phyloP scores from a whole-genome alignment of 2,329 filamentous ascomycete genomes.

The Alternaria sp. region DNA sequence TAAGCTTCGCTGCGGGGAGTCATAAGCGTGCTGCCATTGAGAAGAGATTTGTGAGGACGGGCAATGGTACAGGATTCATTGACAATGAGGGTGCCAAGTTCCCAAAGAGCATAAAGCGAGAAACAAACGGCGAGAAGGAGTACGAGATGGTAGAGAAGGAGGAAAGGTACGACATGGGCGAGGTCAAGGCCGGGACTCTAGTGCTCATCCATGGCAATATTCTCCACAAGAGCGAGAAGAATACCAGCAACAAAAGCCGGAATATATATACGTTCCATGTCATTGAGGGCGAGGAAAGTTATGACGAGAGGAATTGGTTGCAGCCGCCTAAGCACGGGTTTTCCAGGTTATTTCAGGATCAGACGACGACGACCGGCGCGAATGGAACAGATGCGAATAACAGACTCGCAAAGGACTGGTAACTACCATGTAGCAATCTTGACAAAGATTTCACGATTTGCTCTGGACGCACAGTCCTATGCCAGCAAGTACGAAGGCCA shows the following conservation, averaged over 20 bases:
- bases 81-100: constrained; percentile 72
- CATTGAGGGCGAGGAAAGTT: constrained; percentile 81
- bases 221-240: constrained; percentile 95
- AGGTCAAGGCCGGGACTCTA: constrained; percentile 89
- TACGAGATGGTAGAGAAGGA: constrained; percentile 47
- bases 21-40: constrained; percentile 76
- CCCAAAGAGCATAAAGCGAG: constrained; percentile 57
- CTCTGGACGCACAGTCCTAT: constrained; percentile 83
- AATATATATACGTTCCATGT: constrained; percentile 99
- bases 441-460: constrained; percentile 44
- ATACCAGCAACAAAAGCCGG: constrained; percentile 81
- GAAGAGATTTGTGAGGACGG: constrained; percentile 76
- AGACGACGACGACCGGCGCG: constrained; percentile 1
- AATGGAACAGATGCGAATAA: constrained; percentile 9
- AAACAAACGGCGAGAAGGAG: constrained; percentile 49
- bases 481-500: constrained; percentile 78
- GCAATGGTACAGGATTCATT: constrained; percentile 60
- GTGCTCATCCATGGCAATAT: constrained; percentile 96
- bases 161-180: constrained; percentile 75
- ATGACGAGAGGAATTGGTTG: constrained; percentile 92
- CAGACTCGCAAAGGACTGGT: constrained; percentile 29
- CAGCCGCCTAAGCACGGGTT: constrained; percentile 85
- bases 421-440: constrained; percentile 9
- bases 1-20: constrained; percentile 84
- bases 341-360: constrained; percentile 65